Conservation (phyloP, 306 rosid species). For the Herpetospermum pedunculosum region DNA sequence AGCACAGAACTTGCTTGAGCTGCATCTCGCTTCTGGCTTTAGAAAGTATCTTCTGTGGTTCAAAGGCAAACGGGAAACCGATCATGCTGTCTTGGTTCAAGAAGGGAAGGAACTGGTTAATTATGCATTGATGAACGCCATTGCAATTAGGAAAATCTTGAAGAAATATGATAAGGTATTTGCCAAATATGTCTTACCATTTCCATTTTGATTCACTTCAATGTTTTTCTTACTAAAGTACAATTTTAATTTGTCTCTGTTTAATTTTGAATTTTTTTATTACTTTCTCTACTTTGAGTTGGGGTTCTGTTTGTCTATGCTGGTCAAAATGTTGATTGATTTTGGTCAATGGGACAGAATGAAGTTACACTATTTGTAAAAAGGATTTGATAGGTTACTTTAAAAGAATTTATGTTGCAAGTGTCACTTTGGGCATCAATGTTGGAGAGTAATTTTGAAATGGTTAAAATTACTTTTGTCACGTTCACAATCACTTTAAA, state of each 20-base stretch:
- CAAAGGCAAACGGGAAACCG: conserved; percentile 37
- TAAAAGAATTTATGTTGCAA: not conserved
- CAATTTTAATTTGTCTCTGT: not conserved
- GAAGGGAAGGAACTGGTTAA: conserved; percentile 85
- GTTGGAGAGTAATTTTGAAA: too few relatives aligned
- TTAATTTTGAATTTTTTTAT: too few relatives aligned
- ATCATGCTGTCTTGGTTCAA: conserved; percentile 38
- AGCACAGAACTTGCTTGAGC: conserved; percentile 71
- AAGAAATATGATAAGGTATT: conserved; percentile 90
- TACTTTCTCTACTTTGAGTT: too few relatives aligned
- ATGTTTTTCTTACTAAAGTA: not conserved
- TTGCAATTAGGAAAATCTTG: conserved; percentile 70
- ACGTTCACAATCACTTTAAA: too few relatives aligned
- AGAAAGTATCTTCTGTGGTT: conserved; percentile 57
- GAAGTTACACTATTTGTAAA: not conserved
- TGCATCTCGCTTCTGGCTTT: conserved; percentile 81
- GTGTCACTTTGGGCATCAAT: too few relatives aligned
- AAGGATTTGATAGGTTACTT: not conserved
- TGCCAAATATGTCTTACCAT: not conserved
- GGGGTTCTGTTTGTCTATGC: not conserved
- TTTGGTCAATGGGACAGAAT: not conserved
- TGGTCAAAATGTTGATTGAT: not conserved
- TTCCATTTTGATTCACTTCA: not conserved
- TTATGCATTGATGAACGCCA: conserved; percentile 75
- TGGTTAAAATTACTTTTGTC: too few relatives aligned